Evolutionary conservation across 2,329 filamentous ascomycete species (phyloP).

Genomic region (Mollisiaceae sp.): DNA sequence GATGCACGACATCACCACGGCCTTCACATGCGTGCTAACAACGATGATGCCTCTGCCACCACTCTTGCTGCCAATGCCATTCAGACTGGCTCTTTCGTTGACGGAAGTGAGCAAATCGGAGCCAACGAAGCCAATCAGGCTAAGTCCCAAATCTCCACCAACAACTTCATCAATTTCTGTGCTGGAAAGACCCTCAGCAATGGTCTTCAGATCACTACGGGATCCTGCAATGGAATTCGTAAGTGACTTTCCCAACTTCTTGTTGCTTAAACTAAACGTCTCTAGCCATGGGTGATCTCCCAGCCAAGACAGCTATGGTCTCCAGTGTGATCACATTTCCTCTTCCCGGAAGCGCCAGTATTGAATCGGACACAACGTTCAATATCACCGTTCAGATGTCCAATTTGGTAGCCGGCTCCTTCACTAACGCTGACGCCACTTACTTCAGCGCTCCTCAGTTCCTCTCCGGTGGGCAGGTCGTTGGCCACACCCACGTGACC

Average conservation of each 20-base stretch:
- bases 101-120: constrained; percentile 37
- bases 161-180: constrained; percentile 45
- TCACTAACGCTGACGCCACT: constrained; percentile 47
- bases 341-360: constrained; percentile 22
- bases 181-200: constrained; percentile 57
- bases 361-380: constrained; percentile 37
- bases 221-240: constrained; percentile 62
- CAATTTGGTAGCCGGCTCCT: constrained; percentile 45
- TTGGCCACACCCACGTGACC: constrained; percentile 48
- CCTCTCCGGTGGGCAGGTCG: constrained; percentile 42
- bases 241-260: constrained; percentile 26
- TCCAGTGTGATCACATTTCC: constrained; percentile 39
- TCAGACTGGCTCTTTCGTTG: constrained; percentile 39
- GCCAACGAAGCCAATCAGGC: constrained; percentile 36
- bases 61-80: constrained; percentile 36
- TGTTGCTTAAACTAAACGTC: constrained; percentile 18
- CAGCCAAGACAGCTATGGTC: constrained; percentile 42
- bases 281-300: constrained; percentile 44
- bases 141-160: constrained; percentile 37
- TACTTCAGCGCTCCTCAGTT: constrained; percentile 48
- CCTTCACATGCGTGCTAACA: constrained; percentile 14
- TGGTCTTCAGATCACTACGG: constrained; percentile 59
- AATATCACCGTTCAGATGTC: constrained; percentile 44
- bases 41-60: constrained; percentile 25
- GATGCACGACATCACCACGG: constrained; percentile 28